Evolutionary conservation across 2,329 filamentous ascomycete species (phyloP).

Genomic region (Colletotrichum sp.): DNA sequence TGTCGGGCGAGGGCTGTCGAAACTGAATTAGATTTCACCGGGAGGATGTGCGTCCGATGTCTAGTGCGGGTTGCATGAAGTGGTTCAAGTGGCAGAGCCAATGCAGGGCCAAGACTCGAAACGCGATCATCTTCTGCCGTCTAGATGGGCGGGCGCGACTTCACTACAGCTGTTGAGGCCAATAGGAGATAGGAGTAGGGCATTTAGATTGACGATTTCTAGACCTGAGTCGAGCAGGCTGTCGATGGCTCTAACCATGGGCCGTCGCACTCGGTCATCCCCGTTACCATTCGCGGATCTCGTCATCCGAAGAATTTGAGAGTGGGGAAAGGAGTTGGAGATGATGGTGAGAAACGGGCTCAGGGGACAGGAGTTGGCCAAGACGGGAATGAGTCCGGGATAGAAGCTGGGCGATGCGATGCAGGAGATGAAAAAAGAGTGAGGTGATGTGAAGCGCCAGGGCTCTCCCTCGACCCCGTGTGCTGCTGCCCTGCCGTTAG

Average conservation of each 20-base stretch:
- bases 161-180: background rate
- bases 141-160: background rate
- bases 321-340: background rate
- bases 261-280: background rate
- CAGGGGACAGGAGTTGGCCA: background rate
- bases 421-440: background rate
- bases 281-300: background rate
- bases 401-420: background rate
- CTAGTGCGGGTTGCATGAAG: background rate
- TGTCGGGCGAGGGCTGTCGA: background rate
- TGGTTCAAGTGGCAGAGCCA: background rate
- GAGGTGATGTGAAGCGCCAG: background rate
- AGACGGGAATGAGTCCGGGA: conserved; percentile 10
- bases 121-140: background rate
- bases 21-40: background rate
- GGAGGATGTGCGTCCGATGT: conserved; percentile 15
- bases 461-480: background rate
- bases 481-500: background rate
- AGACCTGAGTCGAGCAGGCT: background rate
- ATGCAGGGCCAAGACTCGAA: conserved; percentile 1
- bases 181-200: background rate
- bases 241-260: background rate
- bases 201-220: background rate
- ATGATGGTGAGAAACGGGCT: background rate
- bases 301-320: conserved; percentile 6